Base-by-base conservation (phyloP, 2,329 filamentous ascomycete genomes). In the Aureobasidium namibiae region DNA sequence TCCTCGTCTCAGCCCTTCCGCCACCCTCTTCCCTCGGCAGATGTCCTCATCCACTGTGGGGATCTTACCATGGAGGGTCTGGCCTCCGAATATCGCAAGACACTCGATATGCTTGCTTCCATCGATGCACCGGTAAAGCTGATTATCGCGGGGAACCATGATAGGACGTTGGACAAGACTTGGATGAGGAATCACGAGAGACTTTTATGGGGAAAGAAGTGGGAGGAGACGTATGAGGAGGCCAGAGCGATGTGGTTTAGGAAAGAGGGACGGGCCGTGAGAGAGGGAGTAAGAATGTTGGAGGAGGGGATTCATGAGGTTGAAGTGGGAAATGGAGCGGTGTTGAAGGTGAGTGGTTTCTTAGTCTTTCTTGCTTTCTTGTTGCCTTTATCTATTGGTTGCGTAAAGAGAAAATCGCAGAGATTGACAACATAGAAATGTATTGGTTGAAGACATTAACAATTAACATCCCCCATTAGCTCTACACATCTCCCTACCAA, bases 91-190 rank as follows among this genome's bases (percentile, higher is more conserved):
- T 81, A 82, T 64, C 65, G 75, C 31, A 61, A 65, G 11, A 75
- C 77, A 2, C 65, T 83, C 14, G 65, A 73, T 5, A 74, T 81
- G 69, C 72, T 85, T 7, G 68, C 70, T 13, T 64, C 65, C 1
- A 75, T 81, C 36, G 70, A 80, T 14, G 82, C 82, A 1, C 75
- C 78, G 9, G 68, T 86, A 5, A 86, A 85, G 65, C 72, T 86
- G 24, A 78, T 86, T 21, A 85, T 86, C 61, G 78, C 83, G 0
- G 83, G 83, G 0, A 86, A 86, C 65, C 83, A 86, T 69, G 83
- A 85, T 65, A 72, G 83, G 44, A 79, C 77, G 4, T 74, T 86
- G 1, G 82, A 86, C 62, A 71, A 74, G 39, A 68, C 69, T 0
- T 81, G 58, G 60, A 56, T 60, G 63, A 26, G 26, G 3, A 53